phyloP scores from a whole-genome alignment of 2,329 filamentous ascomycete species.

The Blastomyces emzantsi region DNA sequence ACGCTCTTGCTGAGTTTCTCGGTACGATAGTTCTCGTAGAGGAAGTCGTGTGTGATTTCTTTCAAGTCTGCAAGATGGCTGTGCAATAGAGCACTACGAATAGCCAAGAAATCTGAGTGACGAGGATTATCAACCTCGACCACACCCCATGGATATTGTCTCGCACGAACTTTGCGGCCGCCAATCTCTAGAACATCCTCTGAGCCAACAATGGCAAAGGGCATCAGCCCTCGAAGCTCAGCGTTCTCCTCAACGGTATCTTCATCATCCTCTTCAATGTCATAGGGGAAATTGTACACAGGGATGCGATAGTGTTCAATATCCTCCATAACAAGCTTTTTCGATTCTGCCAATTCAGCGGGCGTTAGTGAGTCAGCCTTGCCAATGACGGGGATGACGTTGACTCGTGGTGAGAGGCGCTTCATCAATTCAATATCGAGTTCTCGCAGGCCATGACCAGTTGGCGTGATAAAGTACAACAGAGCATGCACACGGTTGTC shows the following conservation, averaged over 20 bases:
- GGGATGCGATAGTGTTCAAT: conserved; percentile 99
- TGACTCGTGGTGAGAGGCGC: conserved; percentile 93
- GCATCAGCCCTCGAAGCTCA: conserved; percentile 94
- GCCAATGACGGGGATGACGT: conserved; percentile 97
- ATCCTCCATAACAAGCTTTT: conserved; percentile 99
- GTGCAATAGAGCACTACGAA: conserved; percentile 91
- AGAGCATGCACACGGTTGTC: conserved; percentile 98
- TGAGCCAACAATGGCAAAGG: conserved; percentile 96
- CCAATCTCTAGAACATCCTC: conserved; percentile 93
- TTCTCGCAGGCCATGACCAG: conserved; percentile 94
- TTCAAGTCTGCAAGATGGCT: conserved; percentile 97
- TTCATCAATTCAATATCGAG: conserved; percentile 99
- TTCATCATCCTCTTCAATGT: conserved; percentile 98
- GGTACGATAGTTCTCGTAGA: conserved; percentile 99
- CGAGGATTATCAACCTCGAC: conserved; percentile 99
- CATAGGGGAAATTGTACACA: conserved; percentile 99
- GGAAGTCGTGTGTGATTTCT: conserved; percentile 99
- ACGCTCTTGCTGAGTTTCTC: conserved; percentile 99
- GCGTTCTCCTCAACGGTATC: conserved; percentile 99
- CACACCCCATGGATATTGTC: conserved; percentile 98
- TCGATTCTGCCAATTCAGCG: conserved; percentile 92
- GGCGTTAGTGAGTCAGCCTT: conserved; percentile 97
- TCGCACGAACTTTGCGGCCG: conserved; percentile 81
- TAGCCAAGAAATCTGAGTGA: conserved; percentile 96
- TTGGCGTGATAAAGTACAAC: conserved; percentile 98